A percentile compares a stretch with the other conserved stretches of the same genome.
These are phyloP conservation scores for Lentinus tigrinus DNA, from an alignment of 768 basidiomycete species.

Conservation along the genomic window DNA sequence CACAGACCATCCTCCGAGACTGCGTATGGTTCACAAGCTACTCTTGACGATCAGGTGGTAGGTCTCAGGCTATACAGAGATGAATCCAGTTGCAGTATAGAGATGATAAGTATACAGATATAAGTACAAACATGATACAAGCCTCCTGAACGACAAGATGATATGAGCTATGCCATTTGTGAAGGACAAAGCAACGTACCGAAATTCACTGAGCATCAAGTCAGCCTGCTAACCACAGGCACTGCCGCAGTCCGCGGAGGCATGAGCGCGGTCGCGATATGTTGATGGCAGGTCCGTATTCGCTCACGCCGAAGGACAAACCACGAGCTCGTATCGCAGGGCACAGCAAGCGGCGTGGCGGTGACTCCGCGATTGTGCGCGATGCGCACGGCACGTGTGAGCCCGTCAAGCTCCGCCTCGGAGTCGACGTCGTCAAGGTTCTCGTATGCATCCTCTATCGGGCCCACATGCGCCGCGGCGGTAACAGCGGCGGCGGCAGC, in stretches of 20 bases:
- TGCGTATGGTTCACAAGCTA: too few species aligned
- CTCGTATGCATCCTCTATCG: slow-evolving; percentile 61
- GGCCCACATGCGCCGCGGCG: slow-evolving; percentile 47
- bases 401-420: slow-evolving; percentile 78
- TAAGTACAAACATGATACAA: too few species aligned
- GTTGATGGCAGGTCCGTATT: slow-evolving; percentile 38
- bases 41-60: too few species aligned
- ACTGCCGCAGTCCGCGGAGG: slow-evolving; percentile 21
- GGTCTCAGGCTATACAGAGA: too few species aligned
- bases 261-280: slow-evolving; percentile 31
- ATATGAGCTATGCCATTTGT: not conserved
- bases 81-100: too few species aligned
- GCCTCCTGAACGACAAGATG: not conserved
- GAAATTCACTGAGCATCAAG: not conserved
- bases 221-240: slow-evolving; percentile 3
- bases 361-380: slow-evolving; percentile 59
- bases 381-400: slow-evolving; percentile 58
- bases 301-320: slow-evolving; percentile 77
- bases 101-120: too few species aligned
- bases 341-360: slow-evolving; percentile 67
- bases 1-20: too few species aligned
- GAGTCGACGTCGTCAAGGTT: slow-evolving; percentile 81
- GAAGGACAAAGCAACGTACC: not conserved
- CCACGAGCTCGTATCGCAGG: slow-evolving; percentile 76
- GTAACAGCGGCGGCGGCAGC: slow-evolving; percentile 30